Percentiles rank a stretch among this genome's conserved stretches.
phyloP scores from a whole-genome alignment of 1,284 basidiomycete species.

The Apiotrichum veenhuisii region DNA sequence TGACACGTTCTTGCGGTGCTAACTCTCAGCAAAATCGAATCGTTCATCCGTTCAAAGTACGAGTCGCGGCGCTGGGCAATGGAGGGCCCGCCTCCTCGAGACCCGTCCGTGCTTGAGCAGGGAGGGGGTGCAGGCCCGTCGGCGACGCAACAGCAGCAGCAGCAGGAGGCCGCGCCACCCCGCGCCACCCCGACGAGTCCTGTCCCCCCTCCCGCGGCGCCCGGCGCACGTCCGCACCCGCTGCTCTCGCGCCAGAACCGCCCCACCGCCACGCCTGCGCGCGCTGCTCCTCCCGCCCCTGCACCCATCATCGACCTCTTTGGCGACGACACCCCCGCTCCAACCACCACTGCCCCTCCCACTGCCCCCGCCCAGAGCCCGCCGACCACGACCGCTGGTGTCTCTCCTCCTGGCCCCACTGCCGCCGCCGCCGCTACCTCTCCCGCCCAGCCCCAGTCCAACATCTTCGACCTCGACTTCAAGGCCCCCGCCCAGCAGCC shows the following conservation, averaged over 20 bases:
- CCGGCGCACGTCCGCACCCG: conserved; percentile 32
- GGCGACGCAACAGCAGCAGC: conserved; percentile 1
- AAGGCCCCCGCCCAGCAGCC: conserved; percentile 35
- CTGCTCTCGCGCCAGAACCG: conserved; percentile 35
- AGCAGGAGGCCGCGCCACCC: conserved; percentile 8
- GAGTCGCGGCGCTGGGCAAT: conserved; percentile 89
- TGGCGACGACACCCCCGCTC: conserved; percentile 26
- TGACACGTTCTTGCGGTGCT: background rate
- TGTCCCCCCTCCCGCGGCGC: conserved; percentile 22
- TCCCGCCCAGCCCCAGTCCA: conserved; percentile 22
- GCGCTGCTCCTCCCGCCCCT: conserved; percentile 5
- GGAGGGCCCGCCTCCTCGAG: conserved; percentile 75
- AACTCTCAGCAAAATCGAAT: conserved; percentile 83
- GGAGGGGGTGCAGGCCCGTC: conserved; percentile 30
- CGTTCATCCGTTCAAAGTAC: conserved; percentile 96
- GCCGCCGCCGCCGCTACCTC: conserved; percentile 22
- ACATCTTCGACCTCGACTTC: conserved; percentile 52
- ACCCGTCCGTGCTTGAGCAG: conserved; percentile 74
- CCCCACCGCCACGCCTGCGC: conserved; percentile 14
- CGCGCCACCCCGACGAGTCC: conserved; percentile 28
- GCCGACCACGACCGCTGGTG: conserved; percentile 14
- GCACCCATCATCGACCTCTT: conserved; percentile 41
- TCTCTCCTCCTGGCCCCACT: conserved; percentile 19
- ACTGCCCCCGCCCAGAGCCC: background rate
- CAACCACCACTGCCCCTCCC: conserved; percentile 20